Evolutionary conservation across 257 asterid genomes (phyloP), one percentile per base, ranked within the genome.

Genomic region (Ajuga chamaepitys): DNA sequence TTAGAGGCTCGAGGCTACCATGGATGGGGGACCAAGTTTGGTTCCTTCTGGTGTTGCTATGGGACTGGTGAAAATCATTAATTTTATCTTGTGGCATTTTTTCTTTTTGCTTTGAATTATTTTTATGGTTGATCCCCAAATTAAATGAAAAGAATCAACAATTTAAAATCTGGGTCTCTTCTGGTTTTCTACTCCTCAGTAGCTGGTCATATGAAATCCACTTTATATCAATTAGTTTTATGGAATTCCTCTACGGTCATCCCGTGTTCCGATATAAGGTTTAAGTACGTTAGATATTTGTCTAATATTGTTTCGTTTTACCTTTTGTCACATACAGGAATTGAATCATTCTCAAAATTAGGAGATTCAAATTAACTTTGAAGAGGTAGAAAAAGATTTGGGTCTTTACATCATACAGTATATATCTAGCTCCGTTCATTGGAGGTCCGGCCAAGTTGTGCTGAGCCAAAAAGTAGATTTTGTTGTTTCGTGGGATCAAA

Each of bases 21-120:
- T 72, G 82, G 82, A 64, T 93, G 99, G 99, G 99, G 99, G 70
- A 85, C 95, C n/a, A 69, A 85, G 81, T 93, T 83, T 32, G 48
- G 79, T 75, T 85, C 89, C 20, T 93, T 93, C 62, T 93, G 99
- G 99, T 93, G 99, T 78, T 93, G 99, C 70, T 93, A 93, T 18
- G 99, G 99, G 48, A 89, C 99, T 80, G 98, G 98, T 91, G 12
- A n/a, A 16, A 24, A 28, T 42, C 72, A 44, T 65, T 14, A 32
- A 22, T 60, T 58, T 59, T 68, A 46, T 46, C n/a, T n/a, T n/a
- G n/a, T n/a, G n/a, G n/a, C 4, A 56, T 21, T 25, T 34, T 24
- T 37, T 70, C 47, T n/a, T 24, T 41, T 41, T n/a, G 30, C 28
- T 74, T 3, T 3, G 51, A 37, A 6, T 3, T 2, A 13, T 9